Base-by-base conservation (phyloP, 202 grass and related monocot species). In the Hordeum pubiflorum region DNA sequence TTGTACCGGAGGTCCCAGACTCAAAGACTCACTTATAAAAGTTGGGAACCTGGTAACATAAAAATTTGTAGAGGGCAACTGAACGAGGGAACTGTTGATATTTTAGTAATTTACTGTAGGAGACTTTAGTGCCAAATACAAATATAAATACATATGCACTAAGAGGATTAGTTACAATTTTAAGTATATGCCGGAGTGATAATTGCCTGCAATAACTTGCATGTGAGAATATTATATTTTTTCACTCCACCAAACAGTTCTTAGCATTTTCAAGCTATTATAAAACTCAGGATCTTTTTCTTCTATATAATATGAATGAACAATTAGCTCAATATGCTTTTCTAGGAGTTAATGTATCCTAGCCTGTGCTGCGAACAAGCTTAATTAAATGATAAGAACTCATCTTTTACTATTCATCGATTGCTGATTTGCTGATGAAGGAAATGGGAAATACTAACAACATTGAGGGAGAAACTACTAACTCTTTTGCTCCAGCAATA, bases 401-500 rank as follows among this genome's bases (percentile, higher is more conserved):
- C 29, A 0, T 17, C 13, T 27, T 41, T 71, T 46, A 46, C 20
- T 15, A 46, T 70, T 66, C 6, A 10, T 66, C 5, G 15, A 46
- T 14, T 54, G 50, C 2, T 6, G 17, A 6, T 48, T 22, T 79
- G 23, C 15, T 62, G 26, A 61, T 34, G 33, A 78, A 76, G 69
- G 17, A 76, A 68, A 63, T 3, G 69, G 26, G 81, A 55, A 84
- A 48, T 23, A 79, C 57, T 62, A 70, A 89, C 86, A 63, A 69
- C 40, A 15, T 24, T 24, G 39, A 46, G 39, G 22, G 40, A 81
- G 41, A 87, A 55, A 83, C 24, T n/a, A 82, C 63, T 62, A 75
- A 91, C 88, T 86, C 58, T 90, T 90, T 86, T 55, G 90, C 93
- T 84, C 87, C 89, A 58, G 84, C 73, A 65, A 96, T 85, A 14